Evolutionary conservation across 1,284 basidiomycete genomes (phyloP), one percentile per base, ranked within the genome.

Genomic region (Ceratobasidium sp.): DNA sequence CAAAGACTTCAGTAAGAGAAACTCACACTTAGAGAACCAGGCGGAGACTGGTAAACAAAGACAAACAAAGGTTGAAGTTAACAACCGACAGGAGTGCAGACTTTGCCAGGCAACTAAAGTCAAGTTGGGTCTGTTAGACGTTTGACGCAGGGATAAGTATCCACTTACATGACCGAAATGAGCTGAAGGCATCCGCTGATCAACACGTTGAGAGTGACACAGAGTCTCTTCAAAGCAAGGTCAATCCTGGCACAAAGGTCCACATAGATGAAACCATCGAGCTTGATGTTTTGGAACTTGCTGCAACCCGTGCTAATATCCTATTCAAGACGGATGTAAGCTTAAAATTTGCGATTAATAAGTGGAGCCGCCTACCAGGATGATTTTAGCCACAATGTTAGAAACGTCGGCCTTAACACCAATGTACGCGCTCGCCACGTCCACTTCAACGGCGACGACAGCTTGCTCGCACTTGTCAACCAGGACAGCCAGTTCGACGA

Each of bases 271-370:
- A 72, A 72, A 5, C 56, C 67, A 19, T 72, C 47, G n/a, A 72
- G 17, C 67, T 60, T 72, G 45, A 72, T 56, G 14, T 72, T 72
- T 56, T 72, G 41, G 29, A 72, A 72, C 67, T 72, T 72, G 56
- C 67, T 22, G 45, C 67, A 72, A 17, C 56, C 67, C 17, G 56
- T 72, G 45, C 67, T 31, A 51, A 72, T n/a, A 36, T 72, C 67
- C 56, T 72, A 31, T 22, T 8, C 22, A 4, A 14, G 56, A 54
- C 6, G n/a, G 54, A 9, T 17, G 36, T 67, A 17, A 67, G 50
- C 9, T 4, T 17, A 51, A 17, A 51, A 22, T 24, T 53, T 54
- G 33, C 50, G 44, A 64, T 17, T 47, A 27, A 11, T n/a, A 7
- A 9, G 2, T 5, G 9, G 9, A 33, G 15, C n/a, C n/a, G 51